Conservation (phyloP, 2,329 filamentous ascomycete genomes). For the Aspergillus sp. region DNA sequence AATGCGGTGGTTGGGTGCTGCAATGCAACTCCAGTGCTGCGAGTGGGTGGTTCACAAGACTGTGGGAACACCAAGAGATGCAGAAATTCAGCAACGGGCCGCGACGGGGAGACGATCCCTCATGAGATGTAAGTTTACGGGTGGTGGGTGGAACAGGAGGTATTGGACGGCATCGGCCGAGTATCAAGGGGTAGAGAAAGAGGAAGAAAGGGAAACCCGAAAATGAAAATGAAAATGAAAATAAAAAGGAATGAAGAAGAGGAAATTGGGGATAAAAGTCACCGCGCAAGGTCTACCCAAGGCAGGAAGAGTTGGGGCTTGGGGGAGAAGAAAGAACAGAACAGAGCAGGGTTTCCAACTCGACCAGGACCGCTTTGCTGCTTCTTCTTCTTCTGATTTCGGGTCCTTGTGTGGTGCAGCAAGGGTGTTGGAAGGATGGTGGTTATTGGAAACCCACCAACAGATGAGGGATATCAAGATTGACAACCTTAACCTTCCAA, state of each 20-base stretch:
- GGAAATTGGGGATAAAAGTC: conserved; percentile 2
- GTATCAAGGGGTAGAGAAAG: conserved; percentile 12
- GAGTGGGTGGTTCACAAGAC: conserved; percentile 14
- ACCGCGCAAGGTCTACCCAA: conserved; percentile 1
- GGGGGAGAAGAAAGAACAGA: background rate
- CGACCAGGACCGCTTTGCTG: background rate
- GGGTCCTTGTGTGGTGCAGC: conserved; percentile 13
- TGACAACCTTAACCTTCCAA: conserved; percentile 13
- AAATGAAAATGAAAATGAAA: conserved; percentile 10
- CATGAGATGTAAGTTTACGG: conserved; percentile 20
- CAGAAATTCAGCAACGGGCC: conserved; percentile 26
- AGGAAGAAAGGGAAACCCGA: conserved; percentile 5
- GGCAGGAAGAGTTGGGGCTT: background rate
- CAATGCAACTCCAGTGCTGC: conserved; percentile 20
- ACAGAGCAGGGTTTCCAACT: background rate
- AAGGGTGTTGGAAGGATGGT: conserved; percentile 19
- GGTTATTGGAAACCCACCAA: conserved; percentile 12
- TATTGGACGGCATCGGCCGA: conserved; percentile 20
- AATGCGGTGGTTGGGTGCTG: conserved; percentile 10
- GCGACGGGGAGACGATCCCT: conserved; percentile 25
- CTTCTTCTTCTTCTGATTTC: background rate
- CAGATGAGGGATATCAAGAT: conserved; percentile 21
- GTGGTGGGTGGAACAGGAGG: conserved; percentile 11
- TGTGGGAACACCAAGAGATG: conserved; percentile 23
- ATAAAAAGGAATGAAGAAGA: background rate